Base-by-base conservation (phyloP, 176 grass and related monocot species). In the Tillandsia fasciculata region DNA sequence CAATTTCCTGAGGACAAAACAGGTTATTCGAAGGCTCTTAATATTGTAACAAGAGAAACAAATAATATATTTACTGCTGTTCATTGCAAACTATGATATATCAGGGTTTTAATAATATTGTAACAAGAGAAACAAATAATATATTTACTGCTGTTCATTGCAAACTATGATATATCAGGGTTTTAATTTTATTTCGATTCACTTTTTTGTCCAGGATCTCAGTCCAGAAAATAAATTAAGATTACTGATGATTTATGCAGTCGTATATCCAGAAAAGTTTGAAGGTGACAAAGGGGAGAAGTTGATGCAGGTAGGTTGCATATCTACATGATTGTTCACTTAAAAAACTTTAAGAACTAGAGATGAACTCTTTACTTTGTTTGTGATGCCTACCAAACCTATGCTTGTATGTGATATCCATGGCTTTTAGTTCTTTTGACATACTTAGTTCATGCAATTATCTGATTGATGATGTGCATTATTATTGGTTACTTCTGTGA, bases 161-260 rank as follows among this genome's bases (percentile, higher is more conserved):
- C 10, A 49, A n/a, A 63, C 50, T 20, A 56, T 53, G 15, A 48
- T 42, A 42, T 42, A 42, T 42, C 33, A 42, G 33, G 33, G 33
- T 9, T 73, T 58, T 49, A 53, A 56, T 83, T 78, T 71, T 71
- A 68, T 65, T 73, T 76, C 80, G 10, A 52, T 73, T 76, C 72
- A 66, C 11, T 4, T 58, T 64, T 22, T 26, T 81, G 51, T 77
- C 53, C 52, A 92, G 94, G 82, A 92, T 84, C 59, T 87, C 74
- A 99, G 87, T 77, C 79, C 87, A 67, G 94, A 99, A 85, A 93
- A 87, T 81, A 99, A 99, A 83, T 65, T 99, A 70, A 90, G 94
- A 57, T 74, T 99, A 74, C 52, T 99, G 72, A 82, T 93, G 79
- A 92, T 99, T 83, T 93, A 92, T 75, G 84, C 89, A 74, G 76